Percentiles rank a stretch among this genome's conserved stretches.
Evolutionary conservation across 1,284 basidiomycete species (phyloP).

Genomic region (Fistulinella cinereoalba): DNA sequence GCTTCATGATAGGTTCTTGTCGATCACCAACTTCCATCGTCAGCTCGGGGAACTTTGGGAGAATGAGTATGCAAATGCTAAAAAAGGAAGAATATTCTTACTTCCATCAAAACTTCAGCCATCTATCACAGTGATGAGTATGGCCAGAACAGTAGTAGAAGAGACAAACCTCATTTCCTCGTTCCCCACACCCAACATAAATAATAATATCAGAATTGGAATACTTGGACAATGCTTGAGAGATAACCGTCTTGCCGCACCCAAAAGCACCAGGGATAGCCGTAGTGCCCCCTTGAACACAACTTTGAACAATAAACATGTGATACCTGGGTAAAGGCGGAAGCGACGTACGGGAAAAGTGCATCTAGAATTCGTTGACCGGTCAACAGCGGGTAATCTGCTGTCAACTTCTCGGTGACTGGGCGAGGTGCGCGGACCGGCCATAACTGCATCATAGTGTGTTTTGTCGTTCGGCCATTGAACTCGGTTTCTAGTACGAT

Average conservation of each 20-base stretch:
- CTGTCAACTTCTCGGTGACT: conserved; percentile 91
- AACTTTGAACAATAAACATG: conserved; percentile 43
- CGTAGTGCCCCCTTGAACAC: conserved; percentile 98
- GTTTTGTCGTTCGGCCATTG: conserved; percentile 90
- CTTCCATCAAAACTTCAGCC: conserved; percentile 97
- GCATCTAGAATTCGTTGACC: conserved; percentile 98
- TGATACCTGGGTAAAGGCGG: not conserved
- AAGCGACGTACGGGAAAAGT: conserved; percentile 80
- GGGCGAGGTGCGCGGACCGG: conserved; percentile 98
- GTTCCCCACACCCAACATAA: conserved; percentile 96
- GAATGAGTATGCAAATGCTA: conserved; percentile 7
- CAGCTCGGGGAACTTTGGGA: conserved; percentile 84
- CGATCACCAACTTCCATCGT: conserved; percentile 89
- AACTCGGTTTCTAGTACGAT: conserved; percentile 97
- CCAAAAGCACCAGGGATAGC: conserved; percentile 99
- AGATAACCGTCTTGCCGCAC: conserved; percentile 97
- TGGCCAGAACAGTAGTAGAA: not conserved
- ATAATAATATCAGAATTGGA: conserved; percentile 99
- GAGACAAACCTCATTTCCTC: conserved; percentile 75
- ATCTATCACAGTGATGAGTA: conserved; percentile 53
- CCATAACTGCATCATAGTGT: conserved; percentile 98
- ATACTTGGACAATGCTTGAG: conserved; percentile 96
- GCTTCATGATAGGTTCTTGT: conserved; percentile 99
- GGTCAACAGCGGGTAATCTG: conserved; percentile 90
- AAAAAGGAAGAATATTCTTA: conserved; percentile 32